Percentiles rank a stretch among this genome's conserved stretches.
These are phyloP conservation scores for Trichophyton benhamiae DNA, from an alignment of 2,329 filamentous ascomycete genomes.

Conservation along the genomic window DNA sequence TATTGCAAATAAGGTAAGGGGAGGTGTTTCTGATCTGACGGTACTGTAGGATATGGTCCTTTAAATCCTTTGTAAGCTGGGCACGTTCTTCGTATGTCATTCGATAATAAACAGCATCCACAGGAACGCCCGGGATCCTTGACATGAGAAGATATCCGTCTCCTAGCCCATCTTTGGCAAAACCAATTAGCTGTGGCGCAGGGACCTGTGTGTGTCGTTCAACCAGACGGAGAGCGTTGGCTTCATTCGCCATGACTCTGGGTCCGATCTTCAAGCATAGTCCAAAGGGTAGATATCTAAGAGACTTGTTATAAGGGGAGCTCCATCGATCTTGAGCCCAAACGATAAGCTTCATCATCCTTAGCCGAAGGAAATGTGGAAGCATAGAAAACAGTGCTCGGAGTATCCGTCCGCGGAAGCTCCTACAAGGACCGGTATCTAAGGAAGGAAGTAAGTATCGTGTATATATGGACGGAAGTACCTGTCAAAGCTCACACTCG, in stretches of 20 bases:
- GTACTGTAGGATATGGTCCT: constrained; percentile 9
- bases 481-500: background rate
- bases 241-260: constrained; percentile 9
- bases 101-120: constrained; percentile 2
- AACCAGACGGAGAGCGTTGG: constrained; percentile 10
- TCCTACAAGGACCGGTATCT: background rate
- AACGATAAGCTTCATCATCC: constrained; percentile 4
- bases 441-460: background rate
- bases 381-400: constrained; percentile 6
- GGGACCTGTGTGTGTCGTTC: constrained; percentile 11
- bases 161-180: constrained; percentile 3
- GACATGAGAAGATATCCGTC: constrained; percentile 13
- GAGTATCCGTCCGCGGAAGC: background rate
- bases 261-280: constrained; percentile 11
- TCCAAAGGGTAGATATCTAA: constrained; percentile 12
- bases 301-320: background rate
- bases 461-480: no score
- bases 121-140: constrained; percentile 7
- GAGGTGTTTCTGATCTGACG: constrained; percentile 10
- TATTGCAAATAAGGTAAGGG: constrained; percentile 8
- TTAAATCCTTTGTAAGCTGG: constrained; percentile 11
- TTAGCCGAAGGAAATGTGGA: constrained; percentile 5
- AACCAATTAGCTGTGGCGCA: constrained; percentile 10
- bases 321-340: constrained; percentile 2
- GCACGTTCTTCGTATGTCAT: constrained; percentile 12